phyloP scores from a whole-genome alignment of 2,329 filamentous ascomycete genomes.

The Fusarium subtropicale region DNA sequence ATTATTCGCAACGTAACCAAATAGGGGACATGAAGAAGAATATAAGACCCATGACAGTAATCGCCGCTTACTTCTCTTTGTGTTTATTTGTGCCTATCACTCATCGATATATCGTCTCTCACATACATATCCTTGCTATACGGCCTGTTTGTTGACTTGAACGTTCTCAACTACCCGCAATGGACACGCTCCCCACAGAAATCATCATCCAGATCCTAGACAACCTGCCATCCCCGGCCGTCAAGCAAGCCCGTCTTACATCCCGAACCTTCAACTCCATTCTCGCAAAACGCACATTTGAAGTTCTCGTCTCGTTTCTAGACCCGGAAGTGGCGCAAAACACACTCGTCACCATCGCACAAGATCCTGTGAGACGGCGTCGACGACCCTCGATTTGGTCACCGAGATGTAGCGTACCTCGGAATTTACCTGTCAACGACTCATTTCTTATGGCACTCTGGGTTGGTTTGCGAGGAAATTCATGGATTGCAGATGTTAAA shows the following conservation, averaged over 20 bases:
- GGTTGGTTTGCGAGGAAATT: conserved; percentile 45
- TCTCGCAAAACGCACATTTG: conserved; percentile 47
- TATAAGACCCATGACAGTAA: conserved; percentile 1
- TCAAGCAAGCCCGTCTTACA: conserved; percentile 48
- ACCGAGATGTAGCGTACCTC: conserved; percentile 51
- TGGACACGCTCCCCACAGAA: conserved; percentile 50
- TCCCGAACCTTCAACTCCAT: conserved; percentile 50
- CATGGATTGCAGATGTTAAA: conserved; percentile 36
- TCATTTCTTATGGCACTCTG: conserved; percentile 51
- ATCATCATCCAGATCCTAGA: conserved; percentile 48
- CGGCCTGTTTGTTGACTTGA: neutral
- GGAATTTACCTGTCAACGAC: conserved; percentile 45
- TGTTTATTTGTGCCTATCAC: neutral
- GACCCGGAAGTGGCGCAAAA: conserved; percentile 44
- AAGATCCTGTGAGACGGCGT: conserved; percentile 41
- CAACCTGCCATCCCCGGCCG: conserved; percentile 40
- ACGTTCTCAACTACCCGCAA: conserved; percentile 32
- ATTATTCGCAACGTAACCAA: neutral
- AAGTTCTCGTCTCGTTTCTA: conserved; percentile 48
- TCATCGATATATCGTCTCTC: neutral
- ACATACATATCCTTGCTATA: neutral
- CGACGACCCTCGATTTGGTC: conserved; percentile 51
- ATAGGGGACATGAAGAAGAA: conserved; percentile 12
- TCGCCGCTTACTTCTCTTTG: neutral
- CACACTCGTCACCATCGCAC: conserved; percentile 40